Conservation (phyloP, 306 rosid species). For the Lathyrus tuberosus region DNA sequence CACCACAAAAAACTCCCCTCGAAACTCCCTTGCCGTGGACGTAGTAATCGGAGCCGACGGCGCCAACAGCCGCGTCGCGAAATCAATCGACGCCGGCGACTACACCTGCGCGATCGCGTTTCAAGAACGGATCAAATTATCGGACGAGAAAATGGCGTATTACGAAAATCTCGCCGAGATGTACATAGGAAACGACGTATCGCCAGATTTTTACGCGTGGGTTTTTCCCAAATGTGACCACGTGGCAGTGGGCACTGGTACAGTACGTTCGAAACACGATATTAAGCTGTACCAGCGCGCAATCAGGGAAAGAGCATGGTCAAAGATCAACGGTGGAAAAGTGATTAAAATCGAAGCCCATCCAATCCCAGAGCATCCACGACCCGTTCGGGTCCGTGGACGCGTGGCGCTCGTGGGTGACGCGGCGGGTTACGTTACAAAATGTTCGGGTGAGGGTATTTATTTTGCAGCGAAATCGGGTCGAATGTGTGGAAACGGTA, state of each 20-base stretch:
- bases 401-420: slow-evolving; percentile 90
- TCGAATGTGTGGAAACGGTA: slow-evolving; percentile 70
- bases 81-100: slow-evolving; percentile 68
- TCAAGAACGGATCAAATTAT: slow-evolving; percentile 77
- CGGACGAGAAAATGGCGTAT: slow-evolving; percentile 78
- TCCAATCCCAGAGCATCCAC: slow-evolving; percentile 91
- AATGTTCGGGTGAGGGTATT: slow-evolving; percentile 90
- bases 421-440: slow-evolving; percentile 87
- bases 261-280: slow-evolving; percentile 63
- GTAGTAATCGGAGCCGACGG: slow-evolving; percentile 90
- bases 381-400: slow-evolving; percentile 62
- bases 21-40: slow-evolving; percentile 62
- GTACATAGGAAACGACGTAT: slow-evolving; percentile 81
- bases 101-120: slow-evolving; percentile 85
- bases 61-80: slow-evolving; percentile 85
- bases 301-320: slow-evolving; percentile 59
- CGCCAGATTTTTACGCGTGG: slow-evolving; percentile 97
- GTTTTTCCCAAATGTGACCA: slow-evolving; percentile 94
- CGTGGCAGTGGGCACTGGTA: slow-evolving; percentile 97
- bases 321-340: slow-evolving; percentile 70
- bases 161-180: slow-evolving; percentile 81
- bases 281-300: slow-evolving; percentile 69
- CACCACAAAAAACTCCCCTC: slow-evolving; percentile 42
- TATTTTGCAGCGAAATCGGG: slow-evolving; percentile 87
- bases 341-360: slow-evolving; percentile 89